Base-by-base conservation (phyloP, 495 filamentous ascomycete genomes). In the Amorphotheca resinae region DNA sequence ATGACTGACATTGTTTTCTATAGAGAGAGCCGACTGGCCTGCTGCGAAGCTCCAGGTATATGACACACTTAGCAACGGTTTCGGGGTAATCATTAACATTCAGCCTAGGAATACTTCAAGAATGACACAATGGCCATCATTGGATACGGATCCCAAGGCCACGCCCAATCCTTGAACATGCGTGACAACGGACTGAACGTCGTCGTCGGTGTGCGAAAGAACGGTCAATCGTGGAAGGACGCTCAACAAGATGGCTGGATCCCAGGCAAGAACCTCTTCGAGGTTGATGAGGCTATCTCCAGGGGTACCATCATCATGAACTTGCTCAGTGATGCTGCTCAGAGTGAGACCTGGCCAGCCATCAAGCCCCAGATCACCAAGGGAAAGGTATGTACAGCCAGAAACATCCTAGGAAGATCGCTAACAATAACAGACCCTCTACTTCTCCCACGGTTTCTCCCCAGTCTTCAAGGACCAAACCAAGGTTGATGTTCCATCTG, bases 401-500 rank as follows among this genome's bases (percentile, higher is more conserved):
- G 25, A 5, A 28, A 11, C 11, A 28, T 28, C 25, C 5, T 5
- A 5, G 25, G 25, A 28, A 5, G 25, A 5, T 5, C 5, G 5
- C 38, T 50, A 32, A 50, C 62, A 42, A 54, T 43, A 25, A 22
- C 43, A 84, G 87, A 98, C 91, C 35, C 82, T 98, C 57, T 98
- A 98, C 80, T 98, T 98, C 80, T 95, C 91, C 42, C 91, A 98
- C 77, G 91, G 91, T 63, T 98, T 98, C 84, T 98, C 91, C 48
- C 91, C 91, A 59, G 88, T 98, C 66, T 98, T 98, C 85, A 95
- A 95, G 73, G 82, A 93, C 65, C 77, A 91, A 56, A 98, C 91
- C 77, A 94, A 95, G 69, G 91, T 98, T 63, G 89, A 98, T 39
- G 83, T 95, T 50, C 91, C 91, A 63, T 73, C 62, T 42, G 84